Percentiles rank a stretch among this genome's conserved stretches.
phyloP scores from a whole-genome alignment of 352 stramenopile genomes.

The Phytophthora boehmeriae region DNA sequence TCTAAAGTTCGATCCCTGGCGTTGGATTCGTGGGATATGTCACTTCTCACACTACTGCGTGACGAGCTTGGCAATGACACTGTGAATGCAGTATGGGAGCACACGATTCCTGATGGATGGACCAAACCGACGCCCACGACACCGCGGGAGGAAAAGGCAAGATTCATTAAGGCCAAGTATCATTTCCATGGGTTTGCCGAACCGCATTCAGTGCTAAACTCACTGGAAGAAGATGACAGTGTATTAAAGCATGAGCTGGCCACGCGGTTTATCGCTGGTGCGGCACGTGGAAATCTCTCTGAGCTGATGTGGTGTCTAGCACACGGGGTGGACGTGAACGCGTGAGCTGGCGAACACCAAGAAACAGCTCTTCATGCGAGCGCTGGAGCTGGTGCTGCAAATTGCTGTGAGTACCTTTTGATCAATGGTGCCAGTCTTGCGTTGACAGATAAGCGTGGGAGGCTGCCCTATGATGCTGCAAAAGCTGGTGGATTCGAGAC shows the following conservation, averaged over 20 bases:
- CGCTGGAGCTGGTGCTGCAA: slow-evolving; percentile 38
- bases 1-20: slow-evolving; percentile 95
- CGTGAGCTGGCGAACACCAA: slow-evolving; percentile 40
- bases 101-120: slow-evolving; percentile 57
- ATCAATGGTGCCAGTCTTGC: slow-evolving; percentile 79
- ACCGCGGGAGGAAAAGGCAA: slow-evolving; percentile 72
- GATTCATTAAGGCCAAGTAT: slow-evolving; percentile 89
- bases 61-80: slow-evolving; percentile 73
- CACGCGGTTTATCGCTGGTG: slow-evolving; percentile 54
- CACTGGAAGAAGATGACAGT: slow-evolving; percentile 31
- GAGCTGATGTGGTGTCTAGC: slow-evolving; percentile 83
- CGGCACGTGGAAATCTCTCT: slow-evolving; percentile 40
- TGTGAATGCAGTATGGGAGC: slow-evolving; percentile 78
- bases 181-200: slow-evolving; percentile 74
- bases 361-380: slow-evolving; percentile 69
- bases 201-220: slow-evolving; percentile 24
- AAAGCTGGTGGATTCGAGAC: slow-evolving; percentile 61
- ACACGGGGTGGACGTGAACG: slow-evolving; percentile 82
- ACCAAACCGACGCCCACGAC: slow-evolving; percentile 51
- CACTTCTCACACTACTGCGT: slow-evolving; percentile 62
- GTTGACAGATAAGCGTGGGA: slow-evolving; percentile 49
- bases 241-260: slow-evolving; percentile 38
- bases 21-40: slow-evolving; percentile 91
- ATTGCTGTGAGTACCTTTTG: slow-evolving; percentile 81
- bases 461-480: slow-evolving; percentile 64